A percentile compares a stretch with the other conserved stretches of the same genome.
These are phyloP conservation scores for Cladorrhinum sp. DNA, from an alignment of 2,329 filamentous ascomycete species.

Conservation along the genomic window DNA sequence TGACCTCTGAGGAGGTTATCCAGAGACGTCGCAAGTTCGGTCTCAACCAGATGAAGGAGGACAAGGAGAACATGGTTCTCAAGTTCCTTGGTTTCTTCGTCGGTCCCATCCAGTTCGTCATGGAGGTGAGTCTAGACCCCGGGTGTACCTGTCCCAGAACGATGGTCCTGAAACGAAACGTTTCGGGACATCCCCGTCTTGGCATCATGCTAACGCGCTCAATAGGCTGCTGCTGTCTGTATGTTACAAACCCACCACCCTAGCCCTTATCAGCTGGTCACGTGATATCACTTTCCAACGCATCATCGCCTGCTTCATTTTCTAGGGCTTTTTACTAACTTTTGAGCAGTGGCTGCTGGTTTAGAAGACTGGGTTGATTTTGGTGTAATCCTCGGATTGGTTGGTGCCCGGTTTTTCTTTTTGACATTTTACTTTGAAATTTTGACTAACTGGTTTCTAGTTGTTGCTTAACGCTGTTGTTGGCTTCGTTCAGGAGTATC, in stretches of 20 bases:
- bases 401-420: too few relatives aligned
- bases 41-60: slow-evolving; percentile 83
- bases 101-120: slow-evolving; percentile 89
- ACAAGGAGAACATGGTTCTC: slow-evolving; percentile 78
- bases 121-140: slow-evolving; percentile 63
- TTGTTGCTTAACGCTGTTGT: slow-evolving; percentile 81
- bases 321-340: slow-evolving; percentile 20
- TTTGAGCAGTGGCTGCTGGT: slow-evolving; percentile 69
- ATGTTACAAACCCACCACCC: slow-evolving; percentile 15
- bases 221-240: slow-evolving; percentile 36
- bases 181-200: slow-evolving; percentile 17
- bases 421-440: too few relatives aligned
- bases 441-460: too few relatives aligned
- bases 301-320: not conserved
- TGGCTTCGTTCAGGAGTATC: slow-evolving; percentile 85
- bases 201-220: slow-evolving; percentile 23
- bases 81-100: slow-evolving; percentile 84
- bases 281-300: not conserved
- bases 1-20: slow-evolving; percentile 68
- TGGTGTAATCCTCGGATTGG: slow-evolving; percentile 81
- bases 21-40: slow-evolving; percentile 68
- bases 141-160: slow-evolving; percentile 16
- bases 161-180: slow-evolving; percentile 26
- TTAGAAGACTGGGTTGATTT: slow-evolving; percentile 90
- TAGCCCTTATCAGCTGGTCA: slow-evolving; percentile 15